These are phyloP conservation scores for Persicaria maculosa DNA, from an alignment of 148 eudicot genomes.

Conservation along the genomic window DNA sequence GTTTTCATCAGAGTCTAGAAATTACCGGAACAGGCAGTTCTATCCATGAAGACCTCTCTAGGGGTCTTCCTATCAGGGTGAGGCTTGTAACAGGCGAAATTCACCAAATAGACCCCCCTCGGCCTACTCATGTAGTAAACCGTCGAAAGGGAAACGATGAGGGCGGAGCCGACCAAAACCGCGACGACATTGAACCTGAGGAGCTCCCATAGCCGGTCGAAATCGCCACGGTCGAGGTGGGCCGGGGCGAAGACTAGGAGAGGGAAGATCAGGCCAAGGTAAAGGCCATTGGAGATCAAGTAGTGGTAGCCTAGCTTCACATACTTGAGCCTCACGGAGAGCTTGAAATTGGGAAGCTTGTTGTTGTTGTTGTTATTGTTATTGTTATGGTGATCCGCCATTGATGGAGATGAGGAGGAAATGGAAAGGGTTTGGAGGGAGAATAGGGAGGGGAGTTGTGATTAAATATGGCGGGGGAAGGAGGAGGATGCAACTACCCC, in stretches of 20 bases:
- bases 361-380: background rate
- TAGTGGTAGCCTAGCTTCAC: slow-evolving; percentile 39
- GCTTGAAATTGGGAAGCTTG: slow-evolving; percentile 19
- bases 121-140: slow-evolving; percentile 36
- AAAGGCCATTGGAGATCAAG: slow-evolving; percentile 28
- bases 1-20: background rate
- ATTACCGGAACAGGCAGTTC: slow-evolving; percentile 5
- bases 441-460: background rate
- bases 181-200: slow-evolving; percentile 22
- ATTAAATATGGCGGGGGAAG: background rate
- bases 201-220: slow-evolving; percentile 17
- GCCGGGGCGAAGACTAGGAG: slow-evolving; percentile 10
- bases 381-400: background rate
- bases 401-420: background rate
- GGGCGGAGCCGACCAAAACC: slow-evolving; percentile 16
- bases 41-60: slow-evolving; percentile 26
- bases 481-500: slow-evolving; percentile 1
- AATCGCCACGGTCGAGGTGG: slow-evolving; percentile 18
- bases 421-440: background rate
- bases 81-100: slow-evolving; percentile 32
- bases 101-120: slow-evolving; percentile 27
- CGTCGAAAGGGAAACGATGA: slow-evolving; percentile 26
- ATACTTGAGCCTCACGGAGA: slow-evolving; percentile 28
- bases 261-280: slow-evolving; percentile 19
- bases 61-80: slow-evolving; percentile 18